Conservation (phyloP, 2,329 filamentous ascomycete species). For the Pyrenochaeta sp. region DNA sequence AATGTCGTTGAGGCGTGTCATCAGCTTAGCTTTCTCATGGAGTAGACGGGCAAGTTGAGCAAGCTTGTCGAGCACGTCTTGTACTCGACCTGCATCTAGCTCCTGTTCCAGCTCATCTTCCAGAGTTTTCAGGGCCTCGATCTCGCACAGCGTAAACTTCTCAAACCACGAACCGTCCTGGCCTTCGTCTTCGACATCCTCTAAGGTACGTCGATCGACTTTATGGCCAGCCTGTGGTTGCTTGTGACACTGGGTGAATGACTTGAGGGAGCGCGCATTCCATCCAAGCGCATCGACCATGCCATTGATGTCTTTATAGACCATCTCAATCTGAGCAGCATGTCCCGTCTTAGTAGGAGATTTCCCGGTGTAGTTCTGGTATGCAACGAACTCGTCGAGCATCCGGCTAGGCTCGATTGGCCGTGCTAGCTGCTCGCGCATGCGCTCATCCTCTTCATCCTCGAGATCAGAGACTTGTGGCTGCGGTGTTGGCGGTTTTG, state of each 20-base stretch:
- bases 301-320: slow-evolving; percentile 83
- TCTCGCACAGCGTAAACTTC: slow-evolving; percentile 79
- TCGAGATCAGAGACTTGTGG: slow-evolving; percentile 46
- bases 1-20: slow-evolving; percentile 77
- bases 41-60: slow-evolving; percentile 72
- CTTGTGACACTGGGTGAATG: slow-evolving; percentile 71
- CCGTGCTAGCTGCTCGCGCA: slow-evolving; percentile 69
- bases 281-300: slow-evolving; percentile 95
- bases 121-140: slow-evolving; percentile 71
- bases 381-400: slow-evolving; percentile 73
- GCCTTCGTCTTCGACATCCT: slow-evolving; percentile 48
- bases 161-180: slow-evolving; percentile 60
- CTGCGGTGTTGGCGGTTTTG: slow-evolving; percentile 50
- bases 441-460: slow-evolving; percentile 72
- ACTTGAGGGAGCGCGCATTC: slow-evolving; percentile 73
- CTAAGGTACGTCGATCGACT: slow-evolving; percentile 71
- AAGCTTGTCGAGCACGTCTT: slow-evolving; percentile 73
- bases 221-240: slow-evolving; percentile 56
- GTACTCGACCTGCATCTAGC: slow-evolving; percentile 73
- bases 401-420: slow-evolving; percentile 68
- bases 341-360: slow-evolving; percentile 52
- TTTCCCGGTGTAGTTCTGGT: slow-evolving; percentile 55
- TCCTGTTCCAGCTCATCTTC: slow-evolving; percentile 69
- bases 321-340: slow-evolving; percentile 58
- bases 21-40: slow-evolving; percentile 74